Evolutionary conservation across 1,284 basidiomycete species (phyloP).

Genomic region (Lentinus polychrous): DNA sequence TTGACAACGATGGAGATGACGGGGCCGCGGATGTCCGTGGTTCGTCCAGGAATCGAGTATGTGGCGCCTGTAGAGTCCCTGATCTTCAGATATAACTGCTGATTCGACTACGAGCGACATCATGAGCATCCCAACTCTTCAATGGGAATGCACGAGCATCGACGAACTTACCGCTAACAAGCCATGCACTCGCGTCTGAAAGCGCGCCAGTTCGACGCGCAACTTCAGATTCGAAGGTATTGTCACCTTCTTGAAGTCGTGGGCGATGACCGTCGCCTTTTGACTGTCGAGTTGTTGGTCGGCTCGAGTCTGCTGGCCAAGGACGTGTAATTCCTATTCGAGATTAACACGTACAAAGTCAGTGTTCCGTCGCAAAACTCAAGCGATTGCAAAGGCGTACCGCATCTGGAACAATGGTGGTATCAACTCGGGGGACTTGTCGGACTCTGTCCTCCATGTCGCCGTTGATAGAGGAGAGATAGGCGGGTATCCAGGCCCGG

Average conservation of each 20-base stretch:
- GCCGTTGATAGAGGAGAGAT: constrained; percentile 13
- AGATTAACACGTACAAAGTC: too few relatives aligned
- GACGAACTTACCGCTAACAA: constrained; percentile 22
- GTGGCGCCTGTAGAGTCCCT: constrained; percentile 8
- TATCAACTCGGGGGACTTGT: constrained; percentile 18
- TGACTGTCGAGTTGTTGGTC: constrained; percentile 38
- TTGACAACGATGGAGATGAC: constrained; percentile 1
- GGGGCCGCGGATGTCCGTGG: constrained; percentile 18
- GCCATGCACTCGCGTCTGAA: constrained; percentile 37
- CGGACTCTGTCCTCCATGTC: constrained; percentile 21
- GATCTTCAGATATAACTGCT: background rate
- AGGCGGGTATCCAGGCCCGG: constrained; percentile 22
- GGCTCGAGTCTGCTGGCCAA: constrained; percentile 44
- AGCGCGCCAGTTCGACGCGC: constrained; percentile 29
- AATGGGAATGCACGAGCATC: too few relatives aligned
- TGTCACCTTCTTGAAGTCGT: constrained; percentile 24
- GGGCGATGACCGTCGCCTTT: constrained; percentile 35
- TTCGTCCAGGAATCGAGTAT: constrained; percentile 23
- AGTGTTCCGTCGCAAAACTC: background rate
- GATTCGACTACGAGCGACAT: too few relatives aligned
- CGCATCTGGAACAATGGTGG: constrained; percentile 11
- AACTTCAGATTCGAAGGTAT: constrained; percentile 16
- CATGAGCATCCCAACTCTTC: too few relatives aligned
- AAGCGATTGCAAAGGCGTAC: constrained; percentile 12
- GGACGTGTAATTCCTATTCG: constrained; percentile 24